These are phyloP conservation scores for Dryadomyces quercivorus DNA, from an alignment of 2,329 filamentous ascomycete species.

Conservation along the genomic window DNA sequence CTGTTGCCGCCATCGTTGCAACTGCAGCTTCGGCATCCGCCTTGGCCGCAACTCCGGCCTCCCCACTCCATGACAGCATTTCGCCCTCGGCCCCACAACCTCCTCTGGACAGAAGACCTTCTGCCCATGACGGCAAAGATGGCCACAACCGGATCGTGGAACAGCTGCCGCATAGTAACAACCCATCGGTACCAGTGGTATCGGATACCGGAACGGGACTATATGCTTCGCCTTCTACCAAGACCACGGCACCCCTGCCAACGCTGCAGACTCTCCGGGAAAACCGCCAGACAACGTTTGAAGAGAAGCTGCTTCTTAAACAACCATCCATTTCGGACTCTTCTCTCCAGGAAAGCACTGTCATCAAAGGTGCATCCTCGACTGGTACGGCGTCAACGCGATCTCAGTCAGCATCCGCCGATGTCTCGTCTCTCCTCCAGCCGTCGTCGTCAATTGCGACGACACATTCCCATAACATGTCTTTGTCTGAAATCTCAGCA, in stretches of 20 bases:
- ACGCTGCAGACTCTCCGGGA: slow-evolving; percentile 10
- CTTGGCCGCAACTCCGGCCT: not conserved
- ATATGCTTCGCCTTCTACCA: not conserved
- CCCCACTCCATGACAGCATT: not conserved
- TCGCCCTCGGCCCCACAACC: not conserved
- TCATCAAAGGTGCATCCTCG: slow-evolving; percentile 17
- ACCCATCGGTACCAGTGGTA: not conserved
- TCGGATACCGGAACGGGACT: not conserved
- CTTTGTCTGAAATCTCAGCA: slow-evolving; percentile 34
- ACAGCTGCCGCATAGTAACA: not conserved
- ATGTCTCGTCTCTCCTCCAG: slow-evolving; percentile 13
- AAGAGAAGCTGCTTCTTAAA: slow-evolving; percentile 13
- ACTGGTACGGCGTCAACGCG: slow-evolving; percentile 20
- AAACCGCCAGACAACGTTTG: slow-evolving; percentile 11
- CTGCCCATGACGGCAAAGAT: not conserved
- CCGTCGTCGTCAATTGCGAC: slow-evolving; percentile 23
- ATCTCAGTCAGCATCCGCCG: slow-evolving; percentile 20
- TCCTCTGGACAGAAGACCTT: not conserved
- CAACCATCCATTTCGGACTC: slow-evolving; percentile 22
- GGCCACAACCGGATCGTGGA: not conserved
- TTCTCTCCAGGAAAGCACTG: slow-evolving; percentile 14
- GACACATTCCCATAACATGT: slow-evolving; percentile 39
- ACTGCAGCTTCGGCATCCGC: slow-evolving; percentile 2
- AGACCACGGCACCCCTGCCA: not conserved
- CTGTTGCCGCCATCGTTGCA: slow-evolving; percentile 5